Conservation (phyloP, 805 yeast species). For the Suhomyces sp. region DNA sequence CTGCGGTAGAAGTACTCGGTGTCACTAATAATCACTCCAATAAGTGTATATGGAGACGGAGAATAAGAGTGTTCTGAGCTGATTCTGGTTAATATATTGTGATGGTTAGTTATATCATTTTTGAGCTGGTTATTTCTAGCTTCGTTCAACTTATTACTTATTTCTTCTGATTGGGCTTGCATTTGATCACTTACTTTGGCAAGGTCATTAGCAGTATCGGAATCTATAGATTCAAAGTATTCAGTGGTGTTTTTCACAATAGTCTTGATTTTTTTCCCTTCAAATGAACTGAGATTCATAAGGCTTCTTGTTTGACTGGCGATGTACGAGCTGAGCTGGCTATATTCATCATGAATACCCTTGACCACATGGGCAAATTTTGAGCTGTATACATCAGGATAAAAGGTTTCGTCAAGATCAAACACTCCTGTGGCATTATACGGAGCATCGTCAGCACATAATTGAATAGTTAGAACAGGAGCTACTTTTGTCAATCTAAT, state of each 20-base stretch:
- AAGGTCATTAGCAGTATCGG: slow-evolving; percentile 14
- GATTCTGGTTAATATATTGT: slow-evolving; percentile 15
- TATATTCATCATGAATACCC: slow-evolving; percentile 16
- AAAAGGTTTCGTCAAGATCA: slow-evolving; percentile 27
- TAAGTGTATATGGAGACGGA: slow-evolving; percentile 23
- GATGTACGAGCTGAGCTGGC: not conserved
- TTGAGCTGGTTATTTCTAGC: slow-evolving; percentile 14
- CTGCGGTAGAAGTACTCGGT: slow-evolving; percentile 26
- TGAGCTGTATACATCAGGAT: slow-evolving; percentile 34
- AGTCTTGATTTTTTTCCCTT: slow-evolving; percentile 34
- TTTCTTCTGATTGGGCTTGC: slow-evolving; percentile 8
- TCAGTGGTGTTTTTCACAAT: slow-evolving; percentile 23
- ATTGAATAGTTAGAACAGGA: slow-evolving; percentile 29
- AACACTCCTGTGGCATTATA: slow-evolving; percentile 12
- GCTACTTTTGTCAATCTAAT: slow-evolving; percentile 28
- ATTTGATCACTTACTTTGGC: slow-evolving; percentile 19
- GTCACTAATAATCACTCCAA: slow-evolving; percentile 33
- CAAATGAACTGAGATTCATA: slow-evolving; percentile 35
- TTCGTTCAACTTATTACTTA: slow-evolving; percentile 19
- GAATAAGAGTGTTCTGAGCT: not conserved
- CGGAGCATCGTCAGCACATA: slow-evolving; percentile 26
- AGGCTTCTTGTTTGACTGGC: slow-evolving; percentile 18
- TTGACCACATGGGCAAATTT: slow-evolving; percentile 17
- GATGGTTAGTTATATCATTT: slow-evolving; percentile 20
- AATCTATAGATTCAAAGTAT: slow-evolving; percentile 14